Percentiles rank a stretch among this genome's conserved stretches.
Evolutionary conservation across 805 yeast species (phyloP).

Genomic region (Schwanniomyces occidentalis): DNA sequence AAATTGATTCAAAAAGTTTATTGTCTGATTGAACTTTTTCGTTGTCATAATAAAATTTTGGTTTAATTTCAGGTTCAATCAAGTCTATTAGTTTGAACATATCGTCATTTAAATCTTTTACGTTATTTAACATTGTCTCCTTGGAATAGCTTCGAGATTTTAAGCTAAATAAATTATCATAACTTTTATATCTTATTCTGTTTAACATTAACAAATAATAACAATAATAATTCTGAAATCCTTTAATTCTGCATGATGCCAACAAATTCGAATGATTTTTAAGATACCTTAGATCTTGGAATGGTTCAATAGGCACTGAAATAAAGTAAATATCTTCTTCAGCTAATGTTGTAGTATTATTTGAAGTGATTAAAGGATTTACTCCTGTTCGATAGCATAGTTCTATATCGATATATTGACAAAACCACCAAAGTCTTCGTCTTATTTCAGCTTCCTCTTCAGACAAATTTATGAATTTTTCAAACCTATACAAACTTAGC

Average conservation of each 20-base stretch:
- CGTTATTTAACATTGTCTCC: slow-evolving; percentile 6
- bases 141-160: slow-evolving; percentile 11
- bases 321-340: slow-evolving; percentile 15
- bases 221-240: slow-evolving; percentile 13
- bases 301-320: slow-evolving; percentile 14
- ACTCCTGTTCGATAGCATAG: slow-evolving; percentile 30
- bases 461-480: slow-evolving; percentile 11
- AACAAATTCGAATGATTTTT: slow-evolving; percentile 5
- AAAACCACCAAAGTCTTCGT: slow-evolving; percentile 30
- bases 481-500: slow-evolving; percentile 28
- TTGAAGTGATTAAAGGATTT: slow-evolving; percentile 21
- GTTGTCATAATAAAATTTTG: slow-evolving; percentile 14
- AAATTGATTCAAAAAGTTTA: neutral
- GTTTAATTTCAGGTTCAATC: slow-evolving; percentile 21
- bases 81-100: slow-evolving; percentile 16
- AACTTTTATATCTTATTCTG: slow-evolving; percentile 25
- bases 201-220: slow-evolving; percentile 14
- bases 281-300: no score
- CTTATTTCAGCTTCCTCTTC: slow-evolving; percentile 14
- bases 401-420: slow-evolving; percentile 28
- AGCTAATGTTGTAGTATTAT: slow-evolving; percentile 20
- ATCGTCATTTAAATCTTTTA: slow-evolving; percentile 18
- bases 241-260: slow-evolving; percentile 6
- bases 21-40: neutral
- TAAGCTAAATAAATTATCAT: slow-evolving; percentile 22